Evolutionary conservation across 2,329 filamentous ascomycete genomes (phyloP).

Genomic region (Tolypocladium paradoxum): DNA sequence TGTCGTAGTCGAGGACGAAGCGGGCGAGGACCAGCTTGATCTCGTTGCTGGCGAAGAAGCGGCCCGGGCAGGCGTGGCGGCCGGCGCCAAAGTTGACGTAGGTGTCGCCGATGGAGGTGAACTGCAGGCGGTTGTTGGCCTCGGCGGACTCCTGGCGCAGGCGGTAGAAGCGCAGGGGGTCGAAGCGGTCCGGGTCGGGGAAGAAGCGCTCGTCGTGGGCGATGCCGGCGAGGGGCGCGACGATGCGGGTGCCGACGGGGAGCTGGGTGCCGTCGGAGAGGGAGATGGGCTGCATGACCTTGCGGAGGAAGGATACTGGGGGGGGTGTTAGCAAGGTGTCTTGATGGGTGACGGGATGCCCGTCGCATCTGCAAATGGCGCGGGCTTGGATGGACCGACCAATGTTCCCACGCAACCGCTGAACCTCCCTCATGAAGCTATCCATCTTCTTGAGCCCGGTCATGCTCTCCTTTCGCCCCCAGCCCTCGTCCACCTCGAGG

Average conservation of each 20-base stretch:
- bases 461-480: constrained; percentile 31
- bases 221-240: constrained; percentile 30
- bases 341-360: not conserved
- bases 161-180: constrained; percentile 38
- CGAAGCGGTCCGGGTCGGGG: constrained; percentile 30
- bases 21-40: constrained; percentile 33
- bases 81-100: constrained; percentile 37
- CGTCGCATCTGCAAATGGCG: too few species aligned
- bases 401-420: constrained; percentile 29
- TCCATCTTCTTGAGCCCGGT: constrained; percentile 34
- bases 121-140: constrained; percentile 29
- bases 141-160: constrained; percentile 26
- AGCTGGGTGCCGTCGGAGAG: constrained; percentile 34
- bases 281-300: constrained; percentile 32
- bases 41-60: constrained; percentile 35
- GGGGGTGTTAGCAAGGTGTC: constrained; percentile 10
- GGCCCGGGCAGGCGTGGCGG: constrained; percentile 35
- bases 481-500: constrained; percentile 28
- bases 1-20: constrained; percentile 31
- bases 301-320: constrained; percentile 33
- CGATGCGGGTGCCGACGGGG: constrained; percentile 30
- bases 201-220: constrained; percentile 29
- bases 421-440: constrained; percentile 36
- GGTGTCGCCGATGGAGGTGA: constrained; percentile 29
- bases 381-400: constrained; percentile 17